phyloP scores from a whole-genome alignment of 2,329 filamentous ascomycete genomes.

The Magnaporthiopsis incrustans region DNA sequence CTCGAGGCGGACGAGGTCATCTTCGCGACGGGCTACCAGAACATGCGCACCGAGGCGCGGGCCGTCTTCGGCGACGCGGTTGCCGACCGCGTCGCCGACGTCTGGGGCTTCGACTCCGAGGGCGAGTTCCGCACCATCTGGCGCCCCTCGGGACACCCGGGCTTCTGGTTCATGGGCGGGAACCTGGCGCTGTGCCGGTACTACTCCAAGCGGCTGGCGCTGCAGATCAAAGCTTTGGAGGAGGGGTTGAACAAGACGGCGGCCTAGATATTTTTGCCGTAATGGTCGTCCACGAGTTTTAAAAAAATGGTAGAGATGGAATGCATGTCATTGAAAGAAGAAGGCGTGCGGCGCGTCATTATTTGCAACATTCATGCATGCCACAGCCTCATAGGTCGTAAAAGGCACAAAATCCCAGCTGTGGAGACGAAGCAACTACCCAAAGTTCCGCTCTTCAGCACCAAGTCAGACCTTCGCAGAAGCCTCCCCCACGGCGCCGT shows the following conservation, averaged over 20 bases:
- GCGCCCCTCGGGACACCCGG: constrained; percentile 52
- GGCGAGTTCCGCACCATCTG: constrained; percentile 50
- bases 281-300: too few species aligned
- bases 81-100: constrained; percentile 47
- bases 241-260: constrained; percentile 15
- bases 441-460: too few species aligned
- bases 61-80: constrained; percentile 54
- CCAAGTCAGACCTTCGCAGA: background rate
- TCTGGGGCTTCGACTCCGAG: constrained; percentile 53
- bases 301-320: too few species aligned
- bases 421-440: too few species aligned
- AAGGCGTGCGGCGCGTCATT: too few species aligned
- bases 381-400: too few species aligned
- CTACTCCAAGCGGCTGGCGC: constrained; percentile 44
- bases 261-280: too few species aligned
- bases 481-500: background rate
- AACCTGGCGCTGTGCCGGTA: constrained; percentile 55
- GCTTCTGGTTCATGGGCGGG: constrained; percentile 59
- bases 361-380: too few species aligned
- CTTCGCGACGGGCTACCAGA: constrained; percentile 50
- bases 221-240: constrained; percentile 41
- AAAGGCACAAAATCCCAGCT: too few species aligned
- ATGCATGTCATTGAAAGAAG: too few species aligned
- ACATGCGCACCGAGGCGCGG: constrained; percentile 56
- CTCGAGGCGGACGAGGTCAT: constrained; percentile 49